Evolutionary conservation across 2,329 filamentous ascomycete genomes (phyloP), one percentile per base, ranked within the genome.

Genomic region (Fusarium camptoceras): DNA sequence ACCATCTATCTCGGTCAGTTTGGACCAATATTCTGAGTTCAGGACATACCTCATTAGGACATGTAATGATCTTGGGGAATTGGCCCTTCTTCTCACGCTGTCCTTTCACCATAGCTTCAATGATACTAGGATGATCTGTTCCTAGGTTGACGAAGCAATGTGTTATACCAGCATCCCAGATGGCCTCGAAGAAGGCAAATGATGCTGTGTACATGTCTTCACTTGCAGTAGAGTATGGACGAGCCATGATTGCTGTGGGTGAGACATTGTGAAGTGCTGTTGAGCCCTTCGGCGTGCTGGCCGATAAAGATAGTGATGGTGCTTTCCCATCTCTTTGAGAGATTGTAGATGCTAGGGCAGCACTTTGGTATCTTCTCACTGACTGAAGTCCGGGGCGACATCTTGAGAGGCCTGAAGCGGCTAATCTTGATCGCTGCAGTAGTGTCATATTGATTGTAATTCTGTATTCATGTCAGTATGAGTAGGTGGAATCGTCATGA

Each of bases 141-240:
- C 90, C 89, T 30, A 92, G 82, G 75, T 92, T 92, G 62, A 91
- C 89, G 57, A 85, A 85, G 79, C 86, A 86, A 76, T 89, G 85
- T 37, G 85, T 85, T 43, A 89, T 82, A 20, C 87, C 87, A 43
- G 87, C 87, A 78, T 93, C 91, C 89, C 90, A 93, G 50, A 94
- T 81, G 31, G 91, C 91, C 83, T 95, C 92, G 70, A 95, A 94
- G 79, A 95, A 94, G 78, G 92, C 92, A 75, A 90, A 92, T 0
- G 92, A 93, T 15, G 92, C 88, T 11, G 92, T 94, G 77, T 94
- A 92, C 83, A 85, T 85, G 22, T 79, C 78, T 64, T 75, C 66
- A 20, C 68, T 71, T 20, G 75, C 74, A 8, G 71, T 75, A 4
- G 74, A 74, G 24, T 76, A 76, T 11, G 71, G 58, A 14, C 68